Base-by-base conservation (phyloP, 495 filamentous ascomycete species). In the Tuber magnatum region DNA sequence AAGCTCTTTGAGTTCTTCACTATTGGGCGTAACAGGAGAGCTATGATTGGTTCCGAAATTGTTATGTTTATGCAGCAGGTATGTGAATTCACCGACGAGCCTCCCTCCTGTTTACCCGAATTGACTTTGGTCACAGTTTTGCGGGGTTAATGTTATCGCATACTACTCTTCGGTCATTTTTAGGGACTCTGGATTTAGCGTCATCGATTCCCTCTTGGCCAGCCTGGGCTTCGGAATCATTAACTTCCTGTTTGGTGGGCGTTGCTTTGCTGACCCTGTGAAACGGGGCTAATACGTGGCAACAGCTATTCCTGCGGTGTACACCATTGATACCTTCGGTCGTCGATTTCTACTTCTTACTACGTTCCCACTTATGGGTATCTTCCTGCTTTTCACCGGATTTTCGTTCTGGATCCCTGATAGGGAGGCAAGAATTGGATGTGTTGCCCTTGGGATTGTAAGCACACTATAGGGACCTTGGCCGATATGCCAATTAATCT, bases 51-150 rank as follows among this genome's bases (percentile, higher is more conserved):
- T 4, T 91, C 89, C 2, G 87, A 90, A 79, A 90, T 93, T 77
- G 90, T 94, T 73, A 94, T 94, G 92, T 94, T 93, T 76, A 90
- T 93, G 88, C 93, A 95, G 80, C 93, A 94, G 84, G 90, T 92
- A 81, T 78, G 83, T 77, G 51, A 44, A 69, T 22, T n/a, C 40
- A 70, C 40, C 43, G 22, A 18, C 61, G 24, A 69, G 39, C 39
- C 39, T 24, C 69, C 41, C 10, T 68, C 10, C 28, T 24, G 3
- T 16, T 6, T 65, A 65, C 56, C 28, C 39, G 61, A 70, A 42
- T 72, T 74, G 41, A 84, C 71, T 75, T 73, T 69, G 38, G 71
- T 46, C 14, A 65, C 32, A 75, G 76, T 78, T 75, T 46, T 84
- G 76, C 48, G 84, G 78, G 74, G 80, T 89, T 78, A 91, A 91